Percentiles rank a stretch among this genome's conserved stretches.
Conservation (phyloP, 805 yeast species). For the Wickerhamiella bombiphila region DNA sequence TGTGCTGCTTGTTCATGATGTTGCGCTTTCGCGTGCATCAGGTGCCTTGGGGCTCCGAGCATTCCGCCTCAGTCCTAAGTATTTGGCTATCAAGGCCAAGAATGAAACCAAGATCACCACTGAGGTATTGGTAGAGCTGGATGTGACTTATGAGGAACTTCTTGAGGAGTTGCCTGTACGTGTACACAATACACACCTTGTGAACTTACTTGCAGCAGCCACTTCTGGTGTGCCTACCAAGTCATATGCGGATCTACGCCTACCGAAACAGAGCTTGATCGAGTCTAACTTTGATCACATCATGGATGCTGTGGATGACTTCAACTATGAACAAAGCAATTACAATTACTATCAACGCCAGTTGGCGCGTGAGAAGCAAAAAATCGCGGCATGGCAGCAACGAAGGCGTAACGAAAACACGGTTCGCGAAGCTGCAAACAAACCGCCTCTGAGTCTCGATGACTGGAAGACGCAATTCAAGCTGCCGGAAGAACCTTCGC, state of each 20-base stretch:
- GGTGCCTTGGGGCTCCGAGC: conserved; percentile 54
- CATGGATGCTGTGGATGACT: conserved; percentile 55
- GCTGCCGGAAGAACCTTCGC: conserved; percentile 60
- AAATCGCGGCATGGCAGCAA: conserved; percentile 61
- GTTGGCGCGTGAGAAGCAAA: conserved; percentile 50
- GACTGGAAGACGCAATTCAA: conserved; percentile 56
- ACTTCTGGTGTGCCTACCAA: conserved; percentile 1
- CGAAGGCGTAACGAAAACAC: conserved; percentile 52
- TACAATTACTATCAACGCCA: conserved; percentile 73
- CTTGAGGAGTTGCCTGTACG: conserved; percentile 57
- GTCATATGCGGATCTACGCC: conserved; percentile 27
- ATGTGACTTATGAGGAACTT: conserved; percentile 48
- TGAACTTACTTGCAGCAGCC: conserved; percentile 34
- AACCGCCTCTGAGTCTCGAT: conserved; percentile 32
- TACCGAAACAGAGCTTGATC: conserved; percentile 29
- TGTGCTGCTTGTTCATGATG: conserved; percentile 50
- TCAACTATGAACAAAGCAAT: conserved; percentile 64
- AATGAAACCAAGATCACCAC: conserved; percentile 44
- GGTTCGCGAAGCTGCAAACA: conserved; percentile 42
- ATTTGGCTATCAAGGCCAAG: conserved; percentile 31
- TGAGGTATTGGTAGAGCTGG: conserved; percentile 43
- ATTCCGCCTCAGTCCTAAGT: conserved; percentile 48
- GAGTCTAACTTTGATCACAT: conserved; percentile 42
- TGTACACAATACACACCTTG: conserved; percentile 54
- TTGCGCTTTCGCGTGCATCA: conserved; percentile 39